Base-by-base conservation (phyloP, 345 rosid genomes). In the Arabis alpina region DNA sequence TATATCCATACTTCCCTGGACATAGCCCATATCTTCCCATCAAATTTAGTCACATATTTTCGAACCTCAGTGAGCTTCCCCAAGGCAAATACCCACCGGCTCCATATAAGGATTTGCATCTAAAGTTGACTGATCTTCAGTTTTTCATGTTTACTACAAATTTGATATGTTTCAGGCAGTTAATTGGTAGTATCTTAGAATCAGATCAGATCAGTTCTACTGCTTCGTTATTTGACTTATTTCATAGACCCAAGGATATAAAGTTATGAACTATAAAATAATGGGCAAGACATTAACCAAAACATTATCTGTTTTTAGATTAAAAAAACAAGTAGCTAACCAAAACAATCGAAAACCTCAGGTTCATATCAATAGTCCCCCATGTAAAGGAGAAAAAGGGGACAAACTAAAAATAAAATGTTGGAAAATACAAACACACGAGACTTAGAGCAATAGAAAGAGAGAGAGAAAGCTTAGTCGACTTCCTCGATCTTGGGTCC, bases 401-500 rank as follows among this genome's bases (percentile, higher is more conserved):
- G 14, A 49, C 6, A 12, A 28, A 11, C 51, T 4, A 37, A 10
- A 25, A 14, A 2, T 5, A 6, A 8, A 36, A 28, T 19, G 27
- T 16, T 28, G 44, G 11, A 3, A 3, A 41, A 60, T 15, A 60
- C 34, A 37, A 68, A 13, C 15, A 68, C 24, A 30, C 0, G 11
- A 13, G 19, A 37, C 16, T 8, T 25, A 10, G n/a, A 39, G 61
- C 4, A 47, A 23, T n/a, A 9, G 13, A 52, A 2, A 19, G 32
- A 54, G 23, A 42, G n/a, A 41, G 48, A 42, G 27, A 28, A 53
- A 45, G 40, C 64, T 80, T 81, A 85, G 72, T 85, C 89, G 12
- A 85, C 85, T 34, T 85, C 89, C 66, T 83, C 87, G 2, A 85
- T 85, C 83, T 82, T 85, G 50, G 85, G 91, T 49, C 86, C 87